Conservation (phyloP, 495 filamentous ascomycete genomes). For the Xylaria intraflava region DNA sequence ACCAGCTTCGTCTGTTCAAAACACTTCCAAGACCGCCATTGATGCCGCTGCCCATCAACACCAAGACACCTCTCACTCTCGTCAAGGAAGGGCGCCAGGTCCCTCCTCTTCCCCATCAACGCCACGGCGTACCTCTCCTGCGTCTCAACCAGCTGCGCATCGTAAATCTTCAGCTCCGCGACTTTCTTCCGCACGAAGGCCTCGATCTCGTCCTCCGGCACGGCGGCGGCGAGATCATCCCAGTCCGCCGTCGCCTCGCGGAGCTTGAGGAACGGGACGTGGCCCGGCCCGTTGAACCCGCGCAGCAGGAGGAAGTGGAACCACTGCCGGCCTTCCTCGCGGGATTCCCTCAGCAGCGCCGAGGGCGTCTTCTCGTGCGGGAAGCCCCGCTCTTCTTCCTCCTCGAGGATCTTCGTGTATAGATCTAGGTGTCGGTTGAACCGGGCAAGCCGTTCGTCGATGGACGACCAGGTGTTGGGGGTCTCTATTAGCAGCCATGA, state of each 20-base stretch:
- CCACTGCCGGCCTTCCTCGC: slow-evolving; percentile 9
- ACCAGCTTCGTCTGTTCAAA: background rate
- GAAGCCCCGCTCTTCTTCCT: slow-evolving; percentile 4
- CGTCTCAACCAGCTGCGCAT: background rate
- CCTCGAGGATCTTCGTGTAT: slow-evolving; percentile 8
- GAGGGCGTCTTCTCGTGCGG: slow-evolving; percentile 4
- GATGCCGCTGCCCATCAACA: background rate
- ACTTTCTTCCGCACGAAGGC: slow-evolving; percentile 12
- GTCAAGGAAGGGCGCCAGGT: background rate
- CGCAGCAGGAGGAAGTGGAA: slow-evolving; percentile 10
- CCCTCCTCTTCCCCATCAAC: background rate
- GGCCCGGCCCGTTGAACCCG: slow-evolving; percentile 4
- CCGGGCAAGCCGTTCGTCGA: slow-evolving; percentile 11
- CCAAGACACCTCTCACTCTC: background rate
- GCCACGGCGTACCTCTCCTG: background rate
- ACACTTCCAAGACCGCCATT: slow-evolving; percentile 2
- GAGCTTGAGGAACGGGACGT: slow-evolving; percentile 6
- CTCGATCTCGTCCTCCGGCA: slow-evolving; percentile 9
- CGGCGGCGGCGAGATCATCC: slow-evolving; percentile 9
- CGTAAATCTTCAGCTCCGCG: slow-evolving; percentile 2
- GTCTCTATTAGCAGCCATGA: slow-evolving; percentile 17
- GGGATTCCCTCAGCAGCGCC: slow-evolving; percentile 1
- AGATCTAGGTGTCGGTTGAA: slow-evolving; percentile 7
- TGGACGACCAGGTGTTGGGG: slow-evolving; percentile 6
- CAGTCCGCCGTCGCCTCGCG: slow-evolving; percentile 6